These are phyloP conservation scores for Moesziomyces sp. DNA, from an alignment of 1,284 basidiomycete genomes.

Conservation along the genomic window DNA sequence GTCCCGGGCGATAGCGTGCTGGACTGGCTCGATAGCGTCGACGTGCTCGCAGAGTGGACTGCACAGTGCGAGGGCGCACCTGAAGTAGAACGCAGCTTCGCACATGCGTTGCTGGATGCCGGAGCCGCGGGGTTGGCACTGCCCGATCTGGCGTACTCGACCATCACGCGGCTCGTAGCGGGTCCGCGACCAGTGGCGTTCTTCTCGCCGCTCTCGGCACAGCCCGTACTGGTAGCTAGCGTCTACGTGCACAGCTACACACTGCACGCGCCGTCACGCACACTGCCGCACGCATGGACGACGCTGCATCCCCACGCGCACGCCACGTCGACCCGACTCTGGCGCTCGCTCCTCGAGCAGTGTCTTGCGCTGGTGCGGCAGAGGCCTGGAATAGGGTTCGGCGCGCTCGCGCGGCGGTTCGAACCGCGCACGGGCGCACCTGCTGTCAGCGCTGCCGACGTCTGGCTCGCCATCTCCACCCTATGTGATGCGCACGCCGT, in stretches of 20 bases:
- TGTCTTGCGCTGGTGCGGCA: no score
- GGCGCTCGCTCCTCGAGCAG: no score
- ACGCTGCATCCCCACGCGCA: conserved; percentile 9
- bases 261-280: not conserved
- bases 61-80: not conserved
- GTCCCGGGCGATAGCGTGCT: conserved; percentile 23
- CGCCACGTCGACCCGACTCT: no score
- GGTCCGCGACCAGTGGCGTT: conserved; percentile 18
- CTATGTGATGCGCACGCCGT: not conserved
- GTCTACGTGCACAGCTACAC: conserved; percentile 6
- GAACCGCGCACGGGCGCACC: not conserved
- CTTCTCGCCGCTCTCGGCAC: conserved; percentile 10
- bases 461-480: not conserved
- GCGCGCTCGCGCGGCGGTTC: no score
- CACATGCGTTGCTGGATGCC: not conserved
- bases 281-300: conserved; percentile 31
- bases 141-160: not conserved
- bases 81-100: not conserved
- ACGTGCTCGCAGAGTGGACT: not conserved
- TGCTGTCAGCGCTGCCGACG: not conserved
- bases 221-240: conserved; percentile 10
- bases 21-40: conserved; percentile 7
- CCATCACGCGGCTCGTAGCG: conserved; percentile 5
- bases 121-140: not conserved
- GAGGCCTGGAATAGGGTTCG: no score